phyloP scores from a whole-genome alignment of 2,329 filamentous ascomycete genomes.

The Claviceps cyperi region DNA sequence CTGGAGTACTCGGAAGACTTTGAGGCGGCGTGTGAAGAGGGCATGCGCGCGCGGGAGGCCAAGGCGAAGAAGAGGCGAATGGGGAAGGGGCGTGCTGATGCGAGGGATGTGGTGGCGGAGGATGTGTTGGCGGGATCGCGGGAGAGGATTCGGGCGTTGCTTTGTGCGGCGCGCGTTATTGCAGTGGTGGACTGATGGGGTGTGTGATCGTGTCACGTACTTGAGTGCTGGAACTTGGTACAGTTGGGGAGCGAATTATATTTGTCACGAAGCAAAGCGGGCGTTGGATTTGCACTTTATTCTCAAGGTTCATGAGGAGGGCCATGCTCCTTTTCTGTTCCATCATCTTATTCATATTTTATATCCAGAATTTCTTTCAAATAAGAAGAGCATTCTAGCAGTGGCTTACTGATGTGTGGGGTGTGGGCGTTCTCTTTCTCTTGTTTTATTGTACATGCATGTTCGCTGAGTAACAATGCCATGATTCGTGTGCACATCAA shows the following conservation, averaged over 20 bases:
- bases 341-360: not conserved
- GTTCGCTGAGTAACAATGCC: no score
- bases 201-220: not conserved
- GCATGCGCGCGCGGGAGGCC: constrained; percentile 32
- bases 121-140: constrained; percentile 30
- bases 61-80: constrained; percentile 30
- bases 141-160: constrained; percentile 25
- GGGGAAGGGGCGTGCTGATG: constrained; percentile 18
- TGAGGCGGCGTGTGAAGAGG: constrained; percentile 26
- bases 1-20: constrained; percentile 23
- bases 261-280: not conserved
- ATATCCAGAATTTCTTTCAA: not conserved
- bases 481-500: no score
- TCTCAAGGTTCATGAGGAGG: no score
- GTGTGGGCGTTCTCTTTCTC: not conserved
- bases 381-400: no score
- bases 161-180: constrained; percentile 19
- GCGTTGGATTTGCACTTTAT: not conserved
- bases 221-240: no score
- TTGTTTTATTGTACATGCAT: not conserved
- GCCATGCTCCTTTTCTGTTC: not conserved
- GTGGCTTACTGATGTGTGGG: not conserved
- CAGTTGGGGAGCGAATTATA: not conserved
- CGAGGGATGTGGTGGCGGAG: constrained; percentile 26
- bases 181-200: not conserved